Percentiles rank a stretch among this genome's conserved stretches.
Evolutionary conservation across 2,329 filamentous ascomycete species (phyloP).

Genomic region (Tolypocladium tropicale): DNA sequence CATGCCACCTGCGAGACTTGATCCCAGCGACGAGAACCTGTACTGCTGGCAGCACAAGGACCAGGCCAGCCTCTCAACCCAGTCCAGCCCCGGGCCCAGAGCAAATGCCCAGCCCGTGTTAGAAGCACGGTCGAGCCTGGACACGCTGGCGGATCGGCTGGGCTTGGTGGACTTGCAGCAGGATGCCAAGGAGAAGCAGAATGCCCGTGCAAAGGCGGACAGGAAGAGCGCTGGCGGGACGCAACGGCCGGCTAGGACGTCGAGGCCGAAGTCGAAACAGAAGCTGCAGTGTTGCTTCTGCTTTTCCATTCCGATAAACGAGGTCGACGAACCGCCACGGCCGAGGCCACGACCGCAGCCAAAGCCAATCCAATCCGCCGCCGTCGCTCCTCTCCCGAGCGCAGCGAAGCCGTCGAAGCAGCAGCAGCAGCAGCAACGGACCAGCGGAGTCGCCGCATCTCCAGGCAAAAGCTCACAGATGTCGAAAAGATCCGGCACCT

Average conservation of each 20-base stretch:
- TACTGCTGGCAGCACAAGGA: conserved; percentile 97
- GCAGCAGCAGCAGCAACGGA: conserved; percentile 1
- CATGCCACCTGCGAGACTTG: conserved; percentile 9
- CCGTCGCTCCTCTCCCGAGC: conserved; percentile 10
- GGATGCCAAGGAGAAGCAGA: conserved; percentile 16
- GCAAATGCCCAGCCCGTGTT: conserved; percentile 40
- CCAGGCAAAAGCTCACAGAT: conserved; percentile 18
- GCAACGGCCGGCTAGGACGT: conserved; percentile 12
- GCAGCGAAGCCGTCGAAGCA: not conserved
- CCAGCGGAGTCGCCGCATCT: conserved; percentile 10
- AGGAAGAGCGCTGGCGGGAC: conserved; percentile 7
- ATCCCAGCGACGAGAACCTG: conserved; percentile 47
- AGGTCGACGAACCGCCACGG: conserved; percentile 26
- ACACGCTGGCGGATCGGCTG: conserved; percentile 73
- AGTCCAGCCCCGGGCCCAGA: conserved; percentile 34
- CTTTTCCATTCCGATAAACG: conserved; percentile 38
- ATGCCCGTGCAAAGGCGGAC: conserved; percentile 9
- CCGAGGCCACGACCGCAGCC: conserved; percentile 31
- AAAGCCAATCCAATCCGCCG: conserved; percentile 29
- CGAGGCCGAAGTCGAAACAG: conserved; percentile 16
- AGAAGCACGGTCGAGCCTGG: conserved; percentile 65
- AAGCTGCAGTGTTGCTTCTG: conserved; percentile 38
- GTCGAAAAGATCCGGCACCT: conserved; percentile 19
- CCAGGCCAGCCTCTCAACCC: conserved; percentile 51
- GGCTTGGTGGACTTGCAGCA: conserved; percentile 60